Conservation (phyloP, 768 basidiomycete species). For the Mycena albidolilacea region DNA sequence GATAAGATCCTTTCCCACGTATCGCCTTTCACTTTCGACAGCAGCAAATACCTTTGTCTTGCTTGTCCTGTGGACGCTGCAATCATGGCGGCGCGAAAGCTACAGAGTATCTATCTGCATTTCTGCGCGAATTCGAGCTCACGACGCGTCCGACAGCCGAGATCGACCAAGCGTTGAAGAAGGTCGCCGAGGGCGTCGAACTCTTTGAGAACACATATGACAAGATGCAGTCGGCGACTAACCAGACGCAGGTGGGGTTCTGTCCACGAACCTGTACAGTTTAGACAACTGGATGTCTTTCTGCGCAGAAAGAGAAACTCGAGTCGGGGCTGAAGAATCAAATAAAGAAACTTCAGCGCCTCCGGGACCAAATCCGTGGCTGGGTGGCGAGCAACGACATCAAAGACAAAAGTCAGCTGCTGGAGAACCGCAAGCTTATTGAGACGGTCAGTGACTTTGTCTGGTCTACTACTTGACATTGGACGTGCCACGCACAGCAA, state of each 20-base stretch:
- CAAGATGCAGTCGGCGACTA: conserved; percentile 96
- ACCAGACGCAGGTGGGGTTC: conserved; percentile 61
- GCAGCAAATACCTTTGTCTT: conserved; percentile 7
- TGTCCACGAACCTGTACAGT: background rate
- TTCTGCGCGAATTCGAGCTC: background rate
- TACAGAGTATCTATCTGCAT: conserved; percentile 74
- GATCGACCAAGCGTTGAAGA: conserved; percentile 98
- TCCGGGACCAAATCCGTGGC: conserved; percentile 99
- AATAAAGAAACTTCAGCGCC: conserved; percentile 98
- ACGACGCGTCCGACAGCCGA: conserved; percentile 63
- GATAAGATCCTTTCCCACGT: no score
- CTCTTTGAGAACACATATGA: conserved; percentile 96
- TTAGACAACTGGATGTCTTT: background rate
- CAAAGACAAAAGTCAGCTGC: conserved; percentile 94
- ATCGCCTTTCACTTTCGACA: background rate
- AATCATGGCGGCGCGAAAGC: conserved; percentile 90
- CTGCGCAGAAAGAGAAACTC: conserved; percentile 37
- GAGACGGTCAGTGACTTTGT: conserved; percentile 82
- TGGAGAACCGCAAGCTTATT: conserved; percentile 95
- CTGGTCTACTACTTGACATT: background rate
- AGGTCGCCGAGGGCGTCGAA: conserved; percentile 95
- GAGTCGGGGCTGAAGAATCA: conserved; percentile 67
- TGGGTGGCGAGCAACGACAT: conserved; percentile 99
- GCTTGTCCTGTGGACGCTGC: background rate
- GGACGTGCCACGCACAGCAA: conserved; percentile 73